Evolutionary conservation across 331 rosid genomes (phyloP), one percentile per base, ranked within the genome.

Genomic region (Quercus tomentella): DNA sequence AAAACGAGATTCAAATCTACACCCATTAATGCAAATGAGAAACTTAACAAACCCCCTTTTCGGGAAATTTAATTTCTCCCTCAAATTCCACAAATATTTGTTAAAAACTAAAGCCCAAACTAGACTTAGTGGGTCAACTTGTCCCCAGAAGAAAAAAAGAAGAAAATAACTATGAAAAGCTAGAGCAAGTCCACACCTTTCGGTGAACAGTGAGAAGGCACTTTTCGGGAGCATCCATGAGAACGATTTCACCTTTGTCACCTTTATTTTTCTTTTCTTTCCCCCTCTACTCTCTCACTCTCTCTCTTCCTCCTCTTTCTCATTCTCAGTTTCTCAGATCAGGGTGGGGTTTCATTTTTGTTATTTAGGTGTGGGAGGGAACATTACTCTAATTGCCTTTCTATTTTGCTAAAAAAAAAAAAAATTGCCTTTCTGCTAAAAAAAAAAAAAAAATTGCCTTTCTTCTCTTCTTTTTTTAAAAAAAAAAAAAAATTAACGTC

Each of bases 201-300:
- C 88, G 80, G 11, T 96, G 89, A 3, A 95, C 91, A 45, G 97
- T 95, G 87, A 95, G 98, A 82, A 95, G 93, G 60, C 97, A 95
- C 69, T 84, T 87, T 11, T 97, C 98, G 4, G 79, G 76, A 14
- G 96, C 72, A 78, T 92, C 97, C 98, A 95, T 91, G 80, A 95
- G 96, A 75, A 92, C 94, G 75, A 91, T 85, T 23, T 95, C 94
- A 18, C 80, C 87, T 22, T 60, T 84, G 41, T 92, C 89, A 3
- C 90, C 45, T 41, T 8, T 41, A 12, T 41, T 41, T 8, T 41
- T 8, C 45, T 41, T 41, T 41, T 41, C 45, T 41, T 41, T 41
- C 45, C 45, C 45, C 45, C 12, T 41, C 12, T 8, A 2, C 11
- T 41, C 45, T 41, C 45, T 41, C 12, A 41, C 12, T 41, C 45